Percentiles rank a stretch among this genome's conserved stretches.
phyloP scores from a whole-genome alignment of 768 basidiomycete genomes.

The Termitomyces sp. region DNA sequence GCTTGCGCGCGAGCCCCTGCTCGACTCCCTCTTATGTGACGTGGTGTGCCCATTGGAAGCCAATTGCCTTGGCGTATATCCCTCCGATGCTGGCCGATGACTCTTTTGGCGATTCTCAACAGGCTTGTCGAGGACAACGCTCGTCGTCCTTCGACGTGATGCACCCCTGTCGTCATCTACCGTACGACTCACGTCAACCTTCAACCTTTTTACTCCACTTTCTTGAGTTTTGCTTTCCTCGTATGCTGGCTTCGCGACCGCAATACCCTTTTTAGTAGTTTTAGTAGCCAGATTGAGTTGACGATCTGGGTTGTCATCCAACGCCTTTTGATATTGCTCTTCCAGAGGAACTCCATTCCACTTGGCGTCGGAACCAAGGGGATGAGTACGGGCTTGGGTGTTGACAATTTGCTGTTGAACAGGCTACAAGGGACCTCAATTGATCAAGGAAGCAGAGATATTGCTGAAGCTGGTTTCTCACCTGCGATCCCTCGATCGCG shows the following conservation, averaged over 20 bases:
- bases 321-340: slow-evolving; percentile 12
- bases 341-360: slow-evolving; percentile 14
- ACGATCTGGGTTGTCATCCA: slow-evolving; percentile 14
- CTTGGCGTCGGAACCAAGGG: slow-evolving; percentile 10
- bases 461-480: not conserved
- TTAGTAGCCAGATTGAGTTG: slow-evolving; percentile 6
- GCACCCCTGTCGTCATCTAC: not conserved
- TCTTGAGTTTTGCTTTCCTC: not conserved
- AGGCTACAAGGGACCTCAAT: not conserved
- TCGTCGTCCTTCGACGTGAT: slow-evolving; percentile 1
- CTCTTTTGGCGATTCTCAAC: not conserved
- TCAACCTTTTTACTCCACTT: not conserved
- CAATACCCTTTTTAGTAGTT: not conserved
- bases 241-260: not conserved
- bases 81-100: not conserved
- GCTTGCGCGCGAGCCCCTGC: slow-evolving; percentile 11
- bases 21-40: not conserved
- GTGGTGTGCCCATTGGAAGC: not conserved
- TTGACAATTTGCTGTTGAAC: slow-evolving; percentile 7
- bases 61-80: not conserved
- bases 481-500: not conserved
- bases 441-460: not conserved
- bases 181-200: not conserved
- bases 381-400: slow-evolving; percentile 12
- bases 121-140: not conserved